phyloP scores from a whole-genome alignment of 345 rosid species.

The Ceriops zippeliana region DNA sequence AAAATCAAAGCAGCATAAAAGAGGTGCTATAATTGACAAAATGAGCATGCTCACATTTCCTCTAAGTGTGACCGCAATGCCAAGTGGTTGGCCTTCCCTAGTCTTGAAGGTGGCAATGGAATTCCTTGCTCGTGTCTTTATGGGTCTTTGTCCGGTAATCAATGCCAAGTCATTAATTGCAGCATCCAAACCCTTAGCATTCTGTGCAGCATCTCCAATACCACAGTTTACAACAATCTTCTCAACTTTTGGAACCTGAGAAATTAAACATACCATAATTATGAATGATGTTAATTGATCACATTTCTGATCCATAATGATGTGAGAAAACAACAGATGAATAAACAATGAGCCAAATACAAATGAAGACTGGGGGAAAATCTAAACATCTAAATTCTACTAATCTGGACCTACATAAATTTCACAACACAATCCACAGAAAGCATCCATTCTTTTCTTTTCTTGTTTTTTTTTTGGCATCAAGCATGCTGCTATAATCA shows the following conservation, averaged over 20 bases:
- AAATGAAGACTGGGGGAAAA: neutral
- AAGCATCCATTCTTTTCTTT: too few relatives aligned
- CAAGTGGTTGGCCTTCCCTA: constrained; percentile 90
- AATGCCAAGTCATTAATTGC: constrained; percentile 80
- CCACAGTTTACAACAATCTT: constrained; percentile 95
- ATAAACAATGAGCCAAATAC: too few relatives aligned
- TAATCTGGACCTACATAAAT: neutral
- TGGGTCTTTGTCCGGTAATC: constrained; percentile 84
- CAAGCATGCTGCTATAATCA: neutral
- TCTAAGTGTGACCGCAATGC: constrained; percentile 87
- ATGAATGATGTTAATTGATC: too few relatives aligned
- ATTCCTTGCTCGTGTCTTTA: constrained; percentile 77
- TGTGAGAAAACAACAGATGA: too few relatives aligned
- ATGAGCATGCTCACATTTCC: constrained; percentile 59
- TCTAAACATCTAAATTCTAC: neutral
- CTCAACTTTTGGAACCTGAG: constrained; percentile 74
- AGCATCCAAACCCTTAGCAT: constrained; percentile 83
- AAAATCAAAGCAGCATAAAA: neutral
- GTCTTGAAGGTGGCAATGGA: constrained; percentile 87
- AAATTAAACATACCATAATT: neutral
- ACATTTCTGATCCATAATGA: too few relatives aligned
- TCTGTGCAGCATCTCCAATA: constrained; percentile 93
- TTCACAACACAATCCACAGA: neutral
- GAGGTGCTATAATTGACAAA: neutral
- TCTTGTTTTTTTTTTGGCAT: neutral